phyloP scores from a whole-genome alignment of 2,329 filamentous ascomycete species.

The Karstenula rhodostoma region DNA sequence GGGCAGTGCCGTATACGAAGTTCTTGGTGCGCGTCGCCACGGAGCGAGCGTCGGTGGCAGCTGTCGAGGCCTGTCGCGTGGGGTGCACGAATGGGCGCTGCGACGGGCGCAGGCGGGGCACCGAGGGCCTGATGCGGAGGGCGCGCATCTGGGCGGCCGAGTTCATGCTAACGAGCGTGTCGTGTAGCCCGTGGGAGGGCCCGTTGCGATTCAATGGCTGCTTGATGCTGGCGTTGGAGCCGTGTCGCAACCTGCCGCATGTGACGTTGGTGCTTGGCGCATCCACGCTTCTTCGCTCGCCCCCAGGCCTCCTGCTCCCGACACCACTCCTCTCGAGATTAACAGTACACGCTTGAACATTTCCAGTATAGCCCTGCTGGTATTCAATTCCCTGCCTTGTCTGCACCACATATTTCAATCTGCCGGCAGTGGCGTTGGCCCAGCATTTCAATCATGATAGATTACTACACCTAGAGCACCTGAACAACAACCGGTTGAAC shows the following conservation, averaged over 20 bases:
- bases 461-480: slow-evolving; percentile 14
- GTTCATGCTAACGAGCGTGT: slow-evolving; percentile 34
- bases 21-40: slow-evolving; percentile 57
- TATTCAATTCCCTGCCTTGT: not conserved
- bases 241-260: not conserved
- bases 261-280: slow-evolving; percentile 11
- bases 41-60: slow-evolving; percentile 48
- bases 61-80: slow-evolving; percentile 35
- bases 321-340: not conserved
- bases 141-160: slow-evolving; percentile 38
- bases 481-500: slow-evolving; percentile 22
- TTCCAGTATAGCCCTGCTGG: too few species aligned
- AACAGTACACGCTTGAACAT: too few species aligned
- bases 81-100: slow-evolving; percentile 27
- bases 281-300: not conserved
- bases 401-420: slow-evolving; percentile 9
- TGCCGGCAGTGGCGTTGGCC: slow-evolving; percentile 14
- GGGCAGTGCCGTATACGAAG: slow-evolving; percentile 61
- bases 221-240: slow-evolving; percentile 13
- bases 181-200: slow-evolving; percentile 28
- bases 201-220: slow-evolving; percentile 31
- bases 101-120: slow-evolving; percentile 26
- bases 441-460: slow-evolving; percentile 21
- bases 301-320: too few species aligned
- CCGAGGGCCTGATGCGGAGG: slow-evolving; percentile 35